Evolutionary conservation across 1,139 yeast species (phyloP).

Genomic region (Yamadazyma conglobata): DNA sequence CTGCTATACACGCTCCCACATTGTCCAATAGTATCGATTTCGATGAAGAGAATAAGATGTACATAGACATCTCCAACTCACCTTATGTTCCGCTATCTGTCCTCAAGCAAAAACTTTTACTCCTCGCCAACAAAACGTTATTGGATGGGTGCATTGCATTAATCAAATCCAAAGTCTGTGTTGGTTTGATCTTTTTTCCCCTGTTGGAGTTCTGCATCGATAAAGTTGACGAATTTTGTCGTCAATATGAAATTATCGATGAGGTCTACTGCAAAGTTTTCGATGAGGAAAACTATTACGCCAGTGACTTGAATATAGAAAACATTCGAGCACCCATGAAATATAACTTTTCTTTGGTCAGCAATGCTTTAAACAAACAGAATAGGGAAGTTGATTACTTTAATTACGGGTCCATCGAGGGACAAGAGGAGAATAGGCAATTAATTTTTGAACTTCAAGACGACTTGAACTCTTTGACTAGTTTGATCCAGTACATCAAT

Average conservation of each 20-base stretch:
- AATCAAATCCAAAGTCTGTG: slow-evolving; percentile 31
- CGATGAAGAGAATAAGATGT: slow-evolving; percentile 17
- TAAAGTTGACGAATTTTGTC: slow-evolving; percentile 32
- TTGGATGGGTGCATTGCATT: slow-evolving; percentile 58
- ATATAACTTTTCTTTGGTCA: slow-evolving; percentile 15
- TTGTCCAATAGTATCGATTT: slow-evolving; percentile 4
- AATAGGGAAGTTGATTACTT: slow-evolving; percentile 23
- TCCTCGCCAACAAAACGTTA: slow-evolving; percentile 39
- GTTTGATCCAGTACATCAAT: slow-evolving; percentile 45
- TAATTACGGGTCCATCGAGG: slow-evolving; percentile 23
- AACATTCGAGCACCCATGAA: slow-evolving; percentile 9
- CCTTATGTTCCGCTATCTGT: slow-evolving; percentile 30
- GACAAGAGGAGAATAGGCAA: slow-evolving; percentile 10
- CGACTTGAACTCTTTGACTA: slow-evolving; percentile 30
- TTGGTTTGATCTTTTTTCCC: slow-evolving; percentile 51
- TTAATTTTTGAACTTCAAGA: slow-evolving; percentile 11
- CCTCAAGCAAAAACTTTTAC: slow-evolving; percentile 31
- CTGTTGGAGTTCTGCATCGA: slow-evolving; percentile 54
- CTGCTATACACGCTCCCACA: no score
- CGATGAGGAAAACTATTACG: slow-evolving; percentile 17
- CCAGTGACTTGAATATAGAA: slow-evolving; percentile 10
- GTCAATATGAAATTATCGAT: slow-evolving; percentile 25
- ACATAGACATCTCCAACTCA: slow-evolving; percentile 38
- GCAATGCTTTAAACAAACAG: slow-evolving; percentile 7
- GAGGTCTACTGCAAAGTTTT: slow-evolving; percentile 33